Evolutionary conservation across 305 asterid species (phyloP), one percentile per base, ranked within the genome.

Genomic region (Fraxinus platypoda): DNA sequence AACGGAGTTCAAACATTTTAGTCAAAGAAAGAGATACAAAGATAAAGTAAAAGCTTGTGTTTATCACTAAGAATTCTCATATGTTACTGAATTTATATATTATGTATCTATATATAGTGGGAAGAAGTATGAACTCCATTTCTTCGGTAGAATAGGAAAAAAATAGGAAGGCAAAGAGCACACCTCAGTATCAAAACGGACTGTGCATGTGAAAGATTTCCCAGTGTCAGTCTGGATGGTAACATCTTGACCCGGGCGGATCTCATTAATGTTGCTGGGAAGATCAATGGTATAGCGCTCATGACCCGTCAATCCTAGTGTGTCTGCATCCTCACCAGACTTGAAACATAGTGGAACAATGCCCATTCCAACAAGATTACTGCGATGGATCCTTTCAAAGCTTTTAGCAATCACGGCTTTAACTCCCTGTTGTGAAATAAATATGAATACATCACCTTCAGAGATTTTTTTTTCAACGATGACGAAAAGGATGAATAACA

Each of bases 351-450:
- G 88, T 81, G 98, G 98, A 84, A 95, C 74, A 64, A 95, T 93
- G 37, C 98, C 98, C 98, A 95, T 93, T 28, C 98, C 98, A 2
- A 95, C 98, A 85, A 95, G 91, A 81, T 95, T 95, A 80, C 98
- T 95, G 23, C 98, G 94, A 75, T 95, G 98, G 88, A 95, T 95
- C 84, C 98, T 92, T 84, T 95, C 98, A 73, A 95, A 95, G 91
- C 93, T 90, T 83, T 93, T 95, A 3, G 98, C 97, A 75, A 95
- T 95, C 85, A 95, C 98, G 46, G 98, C 98, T 87, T 95, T 95
- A 43, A 95, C 97, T 81, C 98, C 98, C 98, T 93, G 54, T 43
- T 43, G 54, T 43, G 54, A 43, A 12, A 43, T 43, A 43, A 43
- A 43, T 43, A 43, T 43, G 12, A 12, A 43, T 12, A 43, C 54